Percentiles rank a stretch among this genome's conserved stretches.
phyloP scores from a whole-genome alignment of 345 rosid genomes.

The Punica granatum region DNA sequence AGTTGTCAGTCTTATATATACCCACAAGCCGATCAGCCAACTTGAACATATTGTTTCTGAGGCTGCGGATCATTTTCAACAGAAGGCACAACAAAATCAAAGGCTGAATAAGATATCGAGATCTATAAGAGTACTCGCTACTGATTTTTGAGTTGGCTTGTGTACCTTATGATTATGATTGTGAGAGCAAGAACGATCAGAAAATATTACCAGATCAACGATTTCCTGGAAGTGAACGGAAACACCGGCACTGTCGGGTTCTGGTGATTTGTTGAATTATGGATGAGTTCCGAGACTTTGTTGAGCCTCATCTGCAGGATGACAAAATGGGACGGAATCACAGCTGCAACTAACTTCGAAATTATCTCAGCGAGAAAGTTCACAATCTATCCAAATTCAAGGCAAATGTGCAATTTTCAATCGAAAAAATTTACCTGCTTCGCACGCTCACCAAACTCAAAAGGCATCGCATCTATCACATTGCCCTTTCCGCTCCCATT shows the following conservation, averaged over 20 bases:
- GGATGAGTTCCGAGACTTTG: constrained; percentile 98
- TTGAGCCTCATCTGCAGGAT: constrained; percentile 80
- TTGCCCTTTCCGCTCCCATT: constrained; percentile 99
- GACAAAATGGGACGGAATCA: neutral
- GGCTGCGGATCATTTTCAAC: constrained; percentile 38
- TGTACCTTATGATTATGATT: constrained; percentile 78
- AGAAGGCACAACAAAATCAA: neutral
- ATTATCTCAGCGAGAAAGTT: neutral
- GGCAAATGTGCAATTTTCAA: neutral
- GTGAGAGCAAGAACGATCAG: neutral
- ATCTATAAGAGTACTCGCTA: neutral
- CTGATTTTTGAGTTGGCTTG: neutral
- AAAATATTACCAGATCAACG: constrained; percentile 57
- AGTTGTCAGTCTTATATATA: constrained; percentile 92
- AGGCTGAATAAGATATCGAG: neutral
- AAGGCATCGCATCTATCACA: constrained; percentile 96
- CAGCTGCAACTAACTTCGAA: neutral
- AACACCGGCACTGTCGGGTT: constrained; percentile 90
- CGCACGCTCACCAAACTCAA: constrained; percentile 95
- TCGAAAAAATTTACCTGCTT: constrained; percentile 55
- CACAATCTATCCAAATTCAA: neutral
- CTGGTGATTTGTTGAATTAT: constrained; percentile 93
- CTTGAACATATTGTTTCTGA: constrained; percentile 98
- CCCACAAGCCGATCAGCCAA: constrained; percentile 91
- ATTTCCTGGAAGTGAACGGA: constrained; percentile 97